Evolutionary conservation across 768 basidiomycete species (phyloP), one percentile per base, ranked within the genome.

Genomic region (Lentinula guzmanii): DNA sequence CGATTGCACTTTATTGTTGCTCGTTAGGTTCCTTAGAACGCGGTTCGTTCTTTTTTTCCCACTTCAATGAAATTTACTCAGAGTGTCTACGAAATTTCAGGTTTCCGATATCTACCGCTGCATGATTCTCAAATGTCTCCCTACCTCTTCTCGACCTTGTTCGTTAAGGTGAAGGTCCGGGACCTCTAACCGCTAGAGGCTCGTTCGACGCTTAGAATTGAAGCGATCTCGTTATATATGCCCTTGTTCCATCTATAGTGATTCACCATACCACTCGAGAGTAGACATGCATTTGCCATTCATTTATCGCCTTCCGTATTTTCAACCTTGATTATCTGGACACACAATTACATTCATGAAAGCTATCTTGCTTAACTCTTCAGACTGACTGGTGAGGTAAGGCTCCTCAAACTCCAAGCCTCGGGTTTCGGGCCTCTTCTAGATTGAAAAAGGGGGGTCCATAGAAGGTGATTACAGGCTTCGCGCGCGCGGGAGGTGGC

Each of bases 91-190:
- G 35, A 54, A 53, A 28, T 28, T 28, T 3, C 46, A 93, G 95
- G 96, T 1, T 98, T 89, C 70, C 86, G 93, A 5, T 91, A 99
- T 73, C 72, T 99, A 6, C 94, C 95, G 0, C 75, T 99, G 42
- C 91, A 95, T 68, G 96, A 99, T 72, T 75, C 83, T 2, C 89
- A 95, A 69, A 83, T 93, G 48, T 88, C 90, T 42, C 93, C 94
- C 68, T 91, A 89, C 69, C 77, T 98, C 54, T 98, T 95, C 73
- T 93, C 95, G 31, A 95, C 95, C 18, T 78, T 98, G n/a, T 97
- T 98, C 68, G 87, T 96, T 21, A 75, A 82, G 60, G 82, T 88
- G 51, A 74, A 79, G 48, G 24, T 60, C 7, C 58, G 58, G 18
- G 46, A 59, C 33, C 18, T 58, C 42, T 55, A 28, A 28, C 28